These are phyloP conservation scores for Mortierella sp. DNA, from an alignment of 371 early-diverging fungal genomes.

Conservation along the genomic window DNA sequence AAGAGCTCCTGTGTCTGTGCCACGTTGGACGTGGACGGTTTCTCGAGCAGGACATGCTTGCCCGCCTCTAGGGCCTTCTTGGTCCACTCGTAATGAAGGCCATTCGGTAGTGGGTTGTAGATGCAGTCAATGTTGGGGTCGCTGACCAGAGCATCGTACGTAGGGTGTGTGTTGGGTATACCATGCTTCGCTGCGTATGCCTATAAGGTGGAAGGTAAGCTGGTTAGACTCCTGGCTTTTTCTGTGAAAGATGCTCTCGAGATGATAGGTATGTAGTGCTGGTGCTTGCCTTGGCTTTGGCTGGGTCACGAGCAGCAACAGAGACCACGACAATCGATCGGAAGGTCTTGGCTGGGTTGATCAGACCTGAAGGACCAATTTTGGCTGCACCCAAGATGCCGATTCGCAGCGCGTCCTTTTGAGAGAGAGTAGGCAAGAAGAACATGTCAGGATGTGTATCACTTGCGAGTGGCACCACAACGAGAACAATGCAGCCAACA, in stretches of 20 bases:
- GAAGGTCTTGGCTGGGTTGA: constrained; percentile 45
- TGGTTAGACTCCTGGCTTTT: background rate
- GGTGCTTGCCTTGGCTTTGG: constrained; percentile 34
- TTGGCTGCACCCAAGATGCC: constrained; percentile 55
- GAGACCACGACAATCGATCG: constrained; percentile 39
- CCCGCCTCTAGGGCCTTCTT: constrained; percentile 51
- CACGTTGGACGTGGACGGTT: constrained; percentile 55
- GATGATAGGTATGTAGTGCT: background rate
- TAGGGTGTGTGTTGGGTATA: constrained; percentile 55
- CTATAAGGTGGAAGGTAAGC: constrained; percentile 5
- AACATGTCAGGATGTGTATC: no score
- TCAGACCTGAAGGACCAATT: constrained; percentile 55
- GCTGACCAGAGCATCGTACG: constrained; percentile 57
- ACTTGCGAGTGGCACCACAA: no score
- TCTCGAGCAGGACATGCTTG: constrained; percentile 58
- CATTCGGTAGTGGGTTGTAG: constrained; percentile 62
- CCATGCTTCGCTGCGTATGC: constrained; percentile 41
- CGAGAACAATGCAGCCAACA: no score
- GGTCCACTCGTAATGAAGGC: constrained; percentile 59
- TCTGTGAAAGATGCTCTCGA: background rate
- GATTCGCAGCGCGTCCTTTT: no score
- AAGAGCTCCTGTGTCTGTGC: constrained; percentile 45
- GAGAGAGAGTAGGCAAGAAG: no score
- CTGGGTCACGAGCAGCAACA: constrained; percentile 56
- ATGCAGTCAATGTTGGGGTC: constrained; percentile 60